Evolutionary conservation across 1,284 basidiomycete species (phyloP), one percentile per base, ranked within the genome.

Genomic region (Inonotus obliquus): DNA sequence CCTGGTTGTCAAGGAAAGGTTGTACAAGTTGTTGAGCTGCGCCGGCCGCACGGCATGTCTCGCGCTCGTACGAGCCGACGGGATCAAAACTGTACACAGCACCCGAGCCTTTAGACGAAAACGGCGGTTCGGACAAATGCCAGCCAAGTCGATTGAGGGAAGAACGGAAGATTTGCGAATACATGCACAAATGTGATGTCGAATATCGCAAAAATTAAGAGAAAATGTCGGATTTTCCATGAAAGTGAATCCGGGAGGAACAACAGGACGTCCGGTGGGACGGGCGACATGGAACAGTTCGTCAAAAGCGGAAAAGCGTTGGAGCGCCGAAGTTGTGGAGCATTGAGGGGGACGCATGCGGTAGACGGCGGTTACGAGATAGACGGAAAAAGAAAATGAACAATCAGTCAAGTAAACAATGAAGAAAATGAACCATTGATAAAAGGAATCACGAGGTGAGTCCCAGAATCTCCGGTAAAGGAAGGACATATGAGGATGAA

Each of bases 71-170:
- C 57, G 91, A 94, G 48, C 95, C 95, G 37, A 97, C 93, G 38
- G 94, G 94, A 76, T 98, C 95, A 74, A 96, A 98, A 25, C 94
- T 96, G 79, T 98, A 98, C 19, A 98, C 94, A 2, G 94, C 93
- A 39, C 95, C 95, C 45, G 92, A 86, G 41, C 94, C 94, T 94
- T 73, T 59, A 27, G 17, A 37, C 4, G 47, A 11, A n/a, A 52
- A 23, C 41, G 14, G 39, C 41, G 21, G 41, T 52, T 52, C 11
- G 17, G 32, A 52, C 29, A 52, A 9, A 52, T 14, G 27, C 9
- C 27, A 35, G 51, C 32, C 49, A 19, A 27, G 29, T 17, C 10
- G 29, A 27, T 29, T 17, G 17, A 11, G 7, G 27, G 32, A 23
- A n/a, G 32, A 32, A 35, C 29, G 51, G 29, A 35, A 19, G 10